phyloP scores from a whole-genome alignment of 805 yeast species.

The Candida easanensis region DNA sequence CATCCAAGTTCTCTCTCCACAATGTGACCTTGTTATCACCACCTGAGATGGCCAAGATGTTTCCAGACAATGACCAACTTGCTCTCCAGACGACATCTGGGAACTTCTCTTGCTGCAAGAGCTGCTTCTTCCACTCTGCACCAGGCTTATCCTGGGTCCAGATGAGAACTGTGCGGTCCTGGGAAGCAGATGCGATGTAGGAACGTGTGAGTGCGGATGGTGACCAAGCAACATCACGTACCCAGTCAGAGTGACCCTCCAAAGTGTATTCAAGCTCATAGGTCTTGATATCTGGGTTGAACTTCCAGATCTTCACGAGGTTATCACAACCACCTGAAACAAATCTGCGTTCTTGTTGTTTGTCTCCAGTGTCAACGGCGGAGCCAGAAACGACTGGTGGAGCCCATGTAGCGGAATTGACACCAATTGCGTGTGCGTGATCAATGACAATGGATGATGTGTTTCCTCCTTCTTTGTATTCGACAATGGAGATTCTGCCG shows the following conservation, averaged over 20 bases:
- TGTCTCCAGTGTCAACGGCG: constrained; percentile 29
- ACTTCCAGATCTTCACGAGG: constrained; percentile 87
- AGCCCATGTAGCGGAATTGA: constrained; percentile 94
- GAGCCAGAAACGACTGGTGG: constrained; percentile 45
- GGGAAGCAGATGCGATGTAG: constrained; percentile 94
- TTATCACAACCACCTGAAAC: constrained; percentile 97
- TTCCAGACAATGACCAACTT: constrained; percentile 95
- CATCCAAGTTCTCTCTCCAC: constrained; percentile 93
- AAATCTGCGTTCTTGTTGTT: constrained; percentile 61
- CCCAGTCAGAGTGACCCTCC: constrained; percentile 97
- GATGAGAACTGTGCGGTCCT: constrained; percentile 89
- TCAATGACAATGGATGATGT: constrained; percentile 51
- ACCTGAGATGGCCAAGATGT: constrained; percentile 90
- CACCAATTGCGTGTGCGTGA: constrained; percentile 89
- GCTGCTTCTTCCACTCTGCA: constrained; percentile 77
- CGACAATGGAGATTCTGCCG: constrained; percentile 87
- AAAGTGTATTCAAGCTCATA: constrained; percentile 74
- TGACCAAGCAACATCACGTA: constrained; percentile 98
- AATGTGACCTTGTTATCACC: constrained; percentile 95
- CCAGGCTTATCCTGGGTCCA: constrained; percentile 82
- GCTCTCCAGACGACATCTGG: constrained; percentile 99
- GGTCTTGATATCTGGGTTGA: constrained; percentile 49
- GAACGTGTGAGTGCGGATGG: constrained; percentile 84
- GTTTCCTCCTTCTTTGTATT: constrained; percentile 86
- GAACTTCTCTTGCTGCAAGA: constrained; percentile 74